phyloP scores from a whole-genome alignment of 345 rosid genomes.

The Mallotus nudiflorus region DNA sequence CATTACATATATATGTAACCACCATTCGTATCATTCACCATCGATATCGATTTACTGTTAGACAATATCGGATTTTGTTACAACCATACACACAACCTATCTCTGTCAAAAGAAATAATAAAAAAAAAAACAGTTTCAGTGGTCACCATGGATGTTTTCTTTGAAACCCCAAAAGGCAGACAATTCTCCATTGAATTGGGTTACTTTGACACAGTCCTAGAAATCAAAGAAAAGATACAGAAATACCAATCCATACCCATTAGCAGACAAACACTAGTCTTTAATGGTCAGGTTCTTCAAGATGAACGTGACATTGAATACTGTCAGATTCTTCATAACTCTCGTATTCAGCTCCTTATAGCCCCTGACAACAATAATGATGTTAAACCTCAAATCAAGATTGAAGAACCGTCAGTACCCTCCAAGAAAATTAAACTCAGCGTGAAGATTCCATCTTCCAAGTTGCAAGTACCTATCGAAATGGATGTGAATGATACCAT shows the following conservation, averaged over 20 bases:
- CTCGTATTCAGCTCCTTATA: constrained; percentile 54
- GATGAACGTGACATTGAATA: constrained; percentile 59
- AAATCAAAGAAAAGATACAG: constrained; percentile 72
- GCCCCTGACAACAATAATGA: constrained; percentile 16
- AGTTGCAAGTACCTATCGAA: constrained; percentile 9
- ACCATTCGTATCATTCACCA: neutral
- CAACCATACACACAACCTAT: neutral
- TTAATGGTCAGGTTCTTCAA: constrained; percentile 61
- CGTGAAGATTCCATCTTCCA: constrained; percentile 37
- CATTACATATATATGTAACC: too few species aligned
- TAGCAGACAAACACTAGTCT: constrained; percentile 54
- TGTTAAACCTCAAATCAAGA: constrained; percentile 20
- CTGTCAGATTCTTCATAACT: constrained; percentile 60
- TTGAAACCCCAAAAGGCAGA: constrained; percentile 51
- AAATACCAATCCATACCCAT: constrained; percentile 65
- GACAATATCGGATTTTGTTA: constrained; percentile 14
- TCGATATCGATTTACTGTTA: constrained; percentile 5
- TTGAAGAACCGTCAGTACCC: constrained; percentile 30
- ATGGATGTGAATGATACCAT: constrained; percentile 40
- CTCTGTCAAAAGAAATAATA: too few species aligned
- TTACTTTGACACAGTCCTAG: constrained; percentile 66
- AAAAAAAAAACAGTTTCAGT: too few species aligned
- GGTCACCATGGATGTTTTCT: constrained; percentile 60
- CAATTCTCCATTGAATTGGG: constrained; percentile 76
- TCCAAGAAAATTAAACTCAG: constrained; percentile 37